Percentiles rank a stretch among this genome's conserved stretches.
These are phyloP conservation scores for Tetramitus jugosus DNA, from an alignment of 208 protist species.

Conservation along the genomic window DNA sequence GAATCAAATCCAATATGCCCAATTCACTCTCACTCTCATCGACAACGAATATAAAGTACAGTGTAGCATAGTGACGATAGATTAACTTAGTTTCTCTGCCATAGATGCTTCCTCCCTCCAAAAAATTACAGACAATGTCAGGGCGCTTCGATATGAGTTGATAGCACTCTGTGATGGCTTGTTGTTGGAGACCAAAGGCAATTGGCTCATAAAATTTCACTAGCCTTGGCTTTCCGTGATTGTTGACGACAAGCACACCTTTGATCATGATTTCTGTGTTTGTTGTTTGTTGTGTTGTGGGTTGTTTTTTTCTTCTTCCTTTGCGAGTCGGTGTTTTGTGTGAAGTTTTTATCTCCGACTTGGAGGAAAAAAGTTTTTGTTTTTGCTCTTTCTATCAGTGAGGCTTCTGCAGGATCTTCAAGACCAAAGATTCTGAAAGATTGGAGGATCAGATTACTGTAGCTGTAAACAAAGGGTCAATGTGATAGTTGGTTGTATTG, in stretches of 20 bases:
- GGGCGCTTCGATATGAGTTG: constrained; percentile 73
- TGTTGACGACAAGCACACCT: constrained; percentile 92
- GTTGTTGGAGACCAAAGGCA: constrained; percentile 51
- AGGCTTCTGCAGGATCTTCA: no score
- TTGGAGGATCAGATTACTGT: no score
- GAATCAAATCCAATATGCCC: constrained; percentile 93
- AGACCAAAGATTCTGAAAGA: no score
- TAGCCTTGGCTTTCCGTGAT: constrained; percentile 88
- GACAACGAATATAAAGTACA: constrained; percentile 94
- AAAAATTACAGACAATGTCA: constrained; percentile 90
- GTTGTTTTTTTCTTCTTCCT: no score
- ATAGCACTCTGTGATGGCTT: constrained; percentile 77
- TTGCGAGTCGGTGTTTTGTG: no score
- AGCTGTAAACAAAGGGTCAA: no score
- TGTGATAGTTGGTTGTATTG: no score
- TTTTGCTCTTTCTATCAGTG: no score
- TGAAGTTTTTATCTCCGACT: no score
- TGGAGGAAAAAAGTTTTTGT: no score
- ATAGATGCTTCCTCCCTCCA: constrained; percentile 74
- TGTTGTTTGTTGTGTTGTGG: no score
- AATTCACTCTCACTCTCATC: constrained; percentile 91
- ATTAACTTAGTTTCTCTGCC: constrained; percentile 88
- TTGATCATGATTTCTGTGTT: constrained; percentile 73
- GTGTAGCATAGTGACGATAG: constrained; percentile 93
- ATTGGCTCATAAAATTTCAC: constrained; percentile 87